These are phyloP conservation scores for Fusarium succisae DNA, from an alignment of 2,329 filamentous ascomycete species.

Conservation along the genomic window DNA sequence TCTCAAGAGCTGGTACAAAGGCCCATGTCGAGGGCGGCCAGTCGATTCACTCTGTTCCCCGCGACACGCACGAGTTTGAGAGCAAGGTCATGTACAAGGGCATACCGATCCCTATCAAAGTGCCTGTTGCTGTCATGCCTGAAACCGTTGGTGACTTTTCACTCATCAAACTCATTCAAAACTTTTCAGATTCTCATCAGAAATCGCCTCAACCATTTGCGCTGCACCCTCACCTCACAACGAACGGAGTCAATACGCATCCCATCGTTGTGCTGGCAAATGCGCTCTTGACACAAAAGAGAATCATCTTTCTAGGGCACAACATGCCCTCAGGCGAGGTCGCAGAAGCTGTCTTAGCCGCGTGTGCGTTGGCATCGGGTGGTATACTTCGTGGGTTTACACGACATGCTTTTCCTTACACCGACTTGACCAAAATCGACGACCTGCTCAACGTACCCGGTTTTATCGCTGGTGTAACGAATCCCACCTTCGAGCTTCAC, in stretches of 20 bases:
- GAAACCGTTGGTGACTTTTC: constrained; percentile 99
- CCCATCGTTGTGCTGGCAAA: constrained; percentile 96
- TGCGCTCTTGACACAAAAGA: constrained; percentile 93
- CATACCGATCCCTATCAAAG: constrained; percentile 95
- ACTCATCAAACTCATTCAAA: constrained; percentile 95
- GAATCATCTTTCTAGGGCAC: constrained; percentile 94
- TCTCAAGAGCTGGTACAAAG: constrained; percentile 70
- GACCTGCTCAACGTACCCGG: constrained; percentile 95
- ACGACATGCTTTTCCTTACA: constrained; percentile 96
- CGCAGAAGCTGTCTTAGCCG: constrained; percentile 96
- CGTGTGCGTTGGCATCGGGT: constrained; percentile 91
- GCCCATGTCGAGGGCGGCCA: constrained; percentile 67
- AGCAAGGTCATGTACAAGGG: constrained; percentile 95
- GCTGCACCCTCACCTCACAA: constrained; percentile 91
- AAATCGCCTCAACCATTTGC: constrained; percentile 85
- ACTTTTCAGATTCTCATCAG: constrained; percentile 85
- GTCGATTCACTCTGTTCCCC: constrained; percentile 77
- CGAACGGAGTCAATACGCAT: constrained; percentile 87
- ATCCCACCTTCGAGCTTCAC: constrained; percentile 93
- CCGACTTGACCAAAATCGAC: constrained; percentile 96
- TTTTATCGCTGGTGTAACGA: constrained; percentile 97
- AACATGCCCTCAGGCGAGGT: constrained; percentile 96
- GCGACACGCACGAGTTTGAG: constrained; percentile 98
- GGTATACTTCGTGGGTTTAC: constrained; percentile 94
- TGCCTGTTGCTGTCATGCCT: constrained; percentile 90